phyloP scores from a whole-genome alignment of 2,329 filamentous ascomycete genomes.

The Cadophora sp. region DNA sequence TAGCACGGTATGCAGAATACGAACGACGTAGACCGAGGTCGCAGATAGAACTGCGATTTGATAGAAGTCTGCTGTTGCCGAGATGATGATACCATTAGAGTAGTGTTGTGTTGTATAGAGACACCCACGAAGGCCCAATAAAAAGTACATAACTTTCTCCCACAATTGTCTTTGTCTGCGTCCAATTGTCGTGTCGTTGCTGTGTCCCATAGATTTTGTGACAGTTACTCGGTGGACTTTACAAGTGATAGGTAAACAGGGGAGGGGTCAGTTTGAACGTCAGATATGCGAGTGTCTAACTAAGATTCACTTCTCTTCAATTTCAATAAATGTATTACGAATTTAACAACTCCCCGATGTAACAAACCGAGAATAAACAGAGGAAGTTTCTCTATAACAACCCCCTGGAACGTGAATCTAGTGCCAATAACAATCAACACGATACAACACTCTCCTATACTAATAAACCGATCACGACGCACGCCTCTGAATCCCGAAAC shows the following conservation, averaged over 20 bases:
- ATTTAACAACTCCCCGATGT: neutral
- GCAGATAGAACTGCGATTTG: slow-evolving; percentile 31
- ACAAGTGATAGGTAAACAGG: no score
- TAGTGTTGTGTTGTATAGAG: slow-evolving; percentile 10
- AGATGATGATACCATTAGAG: slow-evolving; percentile 24
- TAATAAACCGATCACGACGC: no score
- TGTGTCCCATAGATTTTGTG: no score
- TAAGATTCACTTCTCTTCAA: neutral
- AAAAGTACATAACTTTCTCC: slow-evolving; percentile 1
- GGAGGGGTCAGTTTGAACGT: neutral
- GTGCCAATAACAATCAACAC: no score
- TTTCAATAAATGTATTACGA: neutral
- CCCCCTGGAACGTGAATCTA: no score
- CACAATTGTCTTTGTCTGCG: neutral
- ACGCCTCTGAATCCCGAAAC: no score
- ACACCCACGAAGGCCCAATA: neutral
- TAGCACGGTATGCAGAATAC: neutral
- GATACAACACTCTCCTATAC: no score
- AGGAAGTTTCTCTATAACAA: no score
- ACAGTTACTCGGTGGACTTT: no score
- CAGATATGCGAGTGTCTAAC: neutral
- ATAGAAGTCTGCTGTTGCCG: slow-evolving; percentile 2
- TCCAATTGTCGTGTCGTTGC: no score
- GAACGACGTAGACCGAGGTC: slow-evolving; percentile 15
- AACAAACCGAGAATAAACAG: no score